Conservation (phyloP, 768 basidiomycete genomes). For the Pulveroboletus frians region DNA sequence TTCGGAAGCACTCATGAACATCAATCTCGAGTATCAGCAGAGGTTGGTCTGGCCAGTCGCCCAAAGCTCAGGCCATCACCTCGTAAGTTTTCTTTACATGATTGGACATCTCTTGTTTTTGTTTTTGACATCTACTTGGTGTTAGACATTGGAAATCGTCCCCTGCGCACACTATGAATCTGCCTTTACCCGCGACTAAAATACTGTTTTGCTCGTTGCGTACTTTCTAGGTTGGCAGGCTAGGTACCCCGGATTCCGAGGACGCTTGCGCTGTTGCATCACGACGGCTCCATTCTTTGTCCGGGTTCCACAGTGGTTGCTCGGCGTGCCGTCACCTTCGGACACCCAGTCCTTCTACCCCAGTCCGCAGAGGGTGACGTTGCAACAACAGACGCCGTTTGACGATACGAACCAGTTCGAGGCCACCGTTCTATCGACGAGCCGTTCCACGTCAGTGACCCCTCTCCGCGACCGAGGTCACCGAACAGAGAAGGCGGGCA, state of each 20-base stretch:
- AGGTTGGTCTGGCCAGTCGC: not conserved
- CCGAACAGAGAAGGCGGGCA: constrained; percentile 7
- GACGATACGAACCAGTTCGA: not conserved
- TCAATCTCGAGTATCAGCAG: not conserved
- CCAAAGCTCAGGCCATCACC: constrained; percentile 1
- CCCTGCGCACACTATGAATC: not conserved
- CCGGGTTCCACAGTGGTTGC: constrained; percentile 27
- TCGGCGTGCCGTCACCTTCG: constrained; percentile 23
- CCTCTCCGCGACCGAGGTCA: too few species aligned
- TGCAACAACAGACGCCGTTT: not conserved
- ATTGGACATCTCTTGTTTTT: constrained; percentile 1
- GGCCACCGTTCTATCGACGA: not conserved
- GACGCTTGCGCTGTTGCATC: constrained; percentile 1
- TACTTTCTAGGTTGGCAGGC: not conserved
- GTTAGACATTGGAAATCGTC: constrained; percentile 3
- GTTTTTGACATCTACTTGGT: too few species aligned
- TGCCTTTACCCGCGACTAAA: constrained; percentile 3
- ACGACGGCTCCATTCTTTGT: constrained; percentile 5
- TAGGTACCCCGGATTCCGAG: constrained; percentile 16
- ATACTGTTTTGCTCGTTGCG: constrained; percentile 3
- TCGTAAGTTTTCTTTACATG: constrained; percentile 10
- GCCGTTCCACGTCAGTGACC: not conserved
- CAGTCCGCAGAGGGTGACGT: constrained; percentile 1
- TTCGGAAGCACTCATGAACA: not conserved
- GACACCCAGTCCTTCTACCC: constrained; percentile 8